Evolutionary conservation across 352 stramenopile genomes (phyloP), one percentile per base, ranked within the genome.

Genomic region (Phytophthora citrophthora): DNA sequence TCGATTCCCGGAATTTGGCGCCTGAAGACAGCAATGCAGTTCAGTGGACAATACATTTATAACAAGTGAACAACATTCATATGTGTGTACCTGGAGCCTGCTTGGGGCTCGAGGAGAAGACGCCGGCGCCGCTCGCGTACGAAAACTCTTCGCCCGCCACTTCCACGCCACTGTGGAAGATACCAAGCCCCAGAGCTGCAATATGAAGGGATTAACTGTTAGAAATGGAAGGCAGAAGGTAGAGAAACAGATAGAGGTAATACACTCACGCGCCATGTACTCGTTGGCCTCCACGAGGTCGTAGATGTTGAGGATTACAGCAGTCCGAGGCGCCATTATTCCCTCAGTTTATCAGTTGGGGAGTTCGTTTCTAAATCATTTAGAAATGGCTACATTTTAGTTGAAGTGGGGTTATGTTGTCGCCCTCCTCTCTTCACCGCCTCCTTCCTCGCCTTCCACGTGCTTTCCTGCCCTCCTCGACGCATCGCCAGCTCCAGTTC

Each of bases 141-240:
- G 86, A 97, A 63, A 96, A 98, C 72, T 98, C 95, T 38, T 88
- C 79, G 16, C 93, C 93, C 18, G 72, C 82, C 50, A 98, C 92
- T 71, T 98, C 93, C 31, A 98, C 75, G 68, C 95, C 95, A 43
- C 82, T 96, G 77, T 98, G 93, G 77, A 95, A 96, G 20, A 98
- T 71, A 13, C 91, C 95, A 20, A 98, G 77, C n/a, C 95, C 95
- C 23, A 88, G 64, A 50, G 67, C 76, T 88, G 63, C 7, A 27
- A 18, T 18, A 5, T 27, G 15, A 60, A 31, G 7, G 3, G 23
- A 52, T 15, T 8, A 34, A 38, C 2, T 54, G 18, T 75, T 46
- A 61, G 13, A 38, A 15, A 24, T 2, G 5, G 18, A 45, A 9
- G 9, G 8, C 20, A 32, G 38, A n/a, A 45, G 6, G 51, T 26